Percentiles rank a stretch among this genome's conserved stretches.
Evolutionary conservation across 2,329 filamentous ascomycete species (phyloP).

Genomic region (Escovopsis sp.): DNA sequence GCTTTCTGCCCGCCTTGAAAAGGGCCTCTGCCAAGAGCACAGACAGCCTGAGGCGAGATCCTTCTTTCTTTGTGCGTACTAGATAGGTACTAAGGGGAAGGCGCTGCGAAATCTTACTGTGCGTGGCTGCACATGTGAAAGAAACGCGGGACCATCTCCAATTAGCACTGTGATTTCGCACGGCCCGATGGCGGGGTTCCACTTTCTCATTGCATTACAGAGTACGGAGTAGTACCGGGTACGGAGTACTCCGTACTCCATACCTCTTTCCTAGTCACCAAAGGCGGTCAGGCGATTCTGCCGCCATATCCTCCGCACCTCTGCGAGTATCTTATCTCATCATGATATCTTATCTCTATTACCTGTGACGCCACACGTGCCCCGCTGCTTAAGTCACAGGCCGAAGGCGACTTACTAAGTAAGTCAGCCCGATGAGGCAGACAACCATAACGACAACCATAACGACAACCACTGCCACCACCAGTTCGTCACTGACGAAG

Average conservation of each 20-base stretch:
- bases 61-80: not conserved
- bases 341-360: too few species aligned
- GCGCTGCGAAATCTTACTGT: not conserved
- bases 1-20: too few species aligned
- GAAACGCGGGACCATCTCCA: too few species aligned
- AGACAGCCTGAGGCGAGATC: too few species aligned
- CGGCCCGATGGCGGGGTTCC: constrained; percentile 2
- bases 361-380: constrained; percentile 1
- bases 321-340: constrained; percentile 6
- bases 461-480: not conserved
- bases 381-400: not conserved
- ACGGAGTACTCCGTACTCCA: too few species aligned
- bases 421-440: too few species aligned
- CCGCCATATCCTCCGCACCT: not conserved
- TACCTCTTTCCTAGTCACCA: too few species aligned
- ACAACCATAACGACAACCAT: too few species aligned
- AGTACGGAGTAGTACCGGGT: too few species aligned
- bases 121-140: not conserved
- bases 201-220: too few species aligned
- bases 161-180: not conserved
- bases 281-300: constrained; percentile 7
- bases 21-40: too few species aligned
- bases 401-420: too few species aligned
- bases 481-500: constrained; percentile 5
- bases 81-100: not conserved